Evolutionary conservation across 495 filamentous ascomycete species (phyloP).

Genomic region (Daldinia decipiens): DNA sequence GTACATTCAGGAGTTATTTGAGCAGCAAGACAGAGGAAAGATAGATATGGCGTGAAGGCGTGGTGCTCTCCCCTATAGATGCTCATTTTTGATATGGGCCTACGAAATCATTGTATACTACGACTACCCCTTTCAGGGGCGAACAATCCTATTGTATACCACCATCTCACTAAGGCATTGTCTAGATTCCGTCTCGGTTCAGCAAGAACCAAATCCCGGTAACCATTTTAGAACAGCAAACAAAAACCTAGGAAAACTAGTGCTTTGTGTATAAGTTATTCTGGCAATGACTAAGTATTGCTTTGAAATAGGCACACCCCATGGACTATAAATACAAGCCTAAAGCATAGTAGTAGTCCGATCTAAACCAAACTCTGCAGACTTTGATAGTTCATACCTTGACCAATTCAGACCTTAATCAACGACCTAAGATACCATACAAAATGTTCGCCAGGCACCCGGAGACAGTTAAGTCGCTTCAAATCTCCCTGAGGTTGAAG

Average conservation of each 20-base stretch:
- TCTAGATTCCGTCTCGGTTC: background rate
- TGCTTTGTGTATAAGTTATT: background rate
- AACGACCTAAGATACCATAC: background rate
- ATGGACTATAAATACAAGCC: background rate
- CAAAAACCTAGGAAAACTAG: background rate
- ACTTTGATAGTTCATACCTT: background rate
- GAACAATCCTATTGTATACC: background rate
- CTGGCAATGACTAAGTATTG: background rate
- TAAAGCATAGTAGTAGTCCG: background rate
- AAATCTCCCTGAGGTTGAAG: conserved; percentile 2
- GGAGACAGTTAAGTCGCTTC: background rate
- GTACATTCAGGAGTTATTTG: background rate
- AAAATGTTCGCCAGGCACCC: background rate
- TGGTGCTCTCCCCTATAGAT: background rate
- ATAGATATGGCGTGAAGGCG: background rate
- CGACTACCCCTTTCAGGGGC: background rate
- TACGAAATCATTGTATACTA: background rate
- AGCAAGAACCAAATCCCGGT: conserved; percentile 1
- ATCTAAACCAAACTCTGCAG: background rate
- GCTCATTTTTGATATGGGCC: background rate
- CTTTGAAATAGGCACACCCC: background rate
- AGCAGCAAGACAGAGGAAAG: background rate
- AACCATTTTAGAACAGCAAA: background rate
- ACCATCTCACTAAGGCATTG: background rate
- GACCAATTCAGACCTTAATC: background rate